Evolutionary conservation across 2,329 filamentous ascomycete species (phyloP), one percentile per base, ranked within the genome.

Genomic region (Cladophialophora chaetospira): DNA sequence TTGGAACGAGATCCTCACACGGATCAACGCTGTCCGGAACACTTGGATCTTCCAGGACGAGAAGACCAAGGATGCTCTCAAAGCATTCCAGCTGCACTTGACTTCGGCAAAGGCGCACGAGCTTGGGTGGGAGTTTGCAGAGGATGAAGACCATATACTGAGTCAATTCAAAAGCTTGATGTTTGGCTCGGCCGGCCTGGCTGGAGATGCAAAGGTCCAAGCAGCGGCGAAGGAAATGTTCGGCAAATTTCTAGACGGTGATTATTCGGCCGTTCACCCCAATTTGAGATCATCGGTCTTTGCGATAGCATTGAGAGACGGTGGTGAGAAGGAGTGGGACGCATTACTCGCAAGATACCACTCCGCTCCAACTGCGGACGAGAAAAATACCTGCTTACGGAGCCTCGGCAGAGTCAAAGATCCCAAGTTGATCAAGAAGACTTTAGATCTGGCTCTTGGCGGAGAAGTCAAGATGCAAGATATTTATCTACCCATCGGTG

Each of bases 121-220:
- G 69, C 76, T 95, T 42, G 93, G 93, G 57, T 97, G 93, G 93
- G 77, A 84, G 11, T 96, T 97, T 74, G 87, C 84, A 25, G 88
- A 92, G 23, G 82, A 81, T 3, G 93, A 97, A 67, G 90, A 88
- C 47, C 92, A 97, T 70, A 87, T 97, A 64, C 82, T 92, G 71
- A 91, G 96, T 73, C 92, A 97, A 71, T 95, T 96, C 82, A 97
- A 97, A 79, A 86, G 86, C 11, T 83, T 97, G 70, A 82, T 97
- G 71, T 97, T 97, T 70, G 88, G 89, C 60, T 84, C 82, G 65
- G 91, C 93, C 48, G 93, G 92, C 56, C 78, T 90, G 64, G 82
- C 86, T 43, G 91, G 91, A 29, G 93, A 97, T 67, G 78, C 91
- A 67, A 79, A 82, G 64, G 84, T 96, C 60, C 84, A 93, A 69